These are phyloP conservation scores for Trichosanthes truncata DNA, from an alignment of 306 rosid species.

Conservation along the genomic window DNA sequence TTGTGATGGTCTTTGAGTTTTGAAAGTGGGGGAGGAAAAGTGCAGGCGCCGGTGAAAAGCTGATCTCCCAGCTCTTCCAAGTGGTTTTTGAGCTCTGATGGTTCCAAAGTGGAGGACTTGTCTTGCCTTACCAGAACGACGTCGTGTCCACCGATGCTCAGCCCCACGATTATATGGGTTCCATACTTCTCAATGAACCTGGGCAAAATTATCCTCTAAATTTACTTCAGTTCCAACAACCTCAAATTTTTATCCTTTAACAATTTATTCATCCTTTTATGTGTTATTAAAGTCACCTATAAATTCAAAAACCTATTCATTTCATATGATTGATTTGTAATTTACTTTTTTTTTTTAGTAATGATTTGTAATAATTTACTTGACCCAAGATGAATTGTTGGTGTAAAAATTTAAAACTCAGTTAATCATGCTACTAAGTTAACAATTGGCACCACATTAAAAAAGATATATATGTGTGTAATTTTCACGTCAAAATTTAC, in stretches of 20 bases:
- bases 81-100: slow-evolving; percentile 58
- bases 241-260: background rate
- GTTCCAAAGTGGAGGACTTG: slow-evolving; percentile 38
- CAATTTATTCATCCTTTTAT: too few species aligned
- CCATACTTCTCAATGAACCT: slow-evolving; percentile 86
- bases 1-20: slow-evolving; percentile 51
- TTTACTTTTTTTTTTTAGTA: too few species aligned
- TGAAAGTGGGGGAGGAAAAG: slow-evolving; percentile 34
- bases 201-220: background rate
- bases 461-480: background rate
- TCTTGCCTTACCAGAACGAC: slow-evolving; percentile 69
- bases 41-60: slow-evolving; percentile 75
- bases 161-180: slow-evolving; percentile 85
- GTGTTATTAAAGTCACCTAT: too few species aligned
- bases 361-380: background rate
- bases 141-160: slow-evolving; percentile 78
- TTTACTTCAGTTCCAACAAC: background rate
- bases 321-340: too few species aligned
- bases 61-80: slow-evolving; percentile 86
- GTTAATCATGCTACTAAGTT: background rate
- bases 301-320: too few species aligned
- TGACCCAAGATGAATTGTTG: background rate
- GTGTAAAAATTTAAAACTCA: background rate
- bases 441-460: background rate
- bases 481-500: background rate